Conservation (phyloP, 75 land plant genomes). For the Selaginella moellendorffii region DNA sequence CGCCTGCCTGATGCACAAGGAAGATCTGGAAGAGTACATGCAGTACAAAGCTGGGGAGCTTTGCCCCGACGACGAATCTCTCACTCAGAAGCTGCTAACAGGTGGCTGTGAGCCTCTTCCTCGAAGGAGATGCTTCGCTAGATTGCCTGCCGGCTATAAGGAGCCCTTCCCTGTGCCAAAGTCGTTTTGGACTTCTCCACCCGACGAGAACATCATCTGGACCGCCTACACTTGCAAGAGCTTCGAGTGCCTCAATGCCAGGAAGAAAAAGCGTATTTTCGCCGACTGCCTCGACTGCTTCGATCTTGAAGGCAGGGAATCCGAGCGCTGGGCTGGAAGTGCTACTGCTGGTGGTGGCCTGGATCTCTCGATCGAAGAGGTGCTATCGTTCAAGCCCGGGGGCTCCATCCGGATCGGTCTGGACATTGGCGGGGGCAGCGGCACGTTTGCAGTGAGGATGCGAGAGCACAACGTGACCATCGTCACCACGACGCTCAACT, state of each 20-base stretch:
- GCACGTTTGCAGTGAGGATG: constrained; percentile 75
- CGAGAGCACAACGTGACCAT: constrained; percentile 47
- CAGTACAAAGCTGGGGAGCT: constrained; percentile 5
- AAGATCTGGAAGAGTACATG: constrained; percentile 19
- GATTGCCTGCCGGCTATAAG: constrained; percentile 21
- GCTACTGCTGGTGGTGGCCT: constrained; percentile 21
- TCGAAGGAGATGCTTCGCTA: constrained; percentile 46
- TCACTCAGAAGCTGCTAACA: constrained; percentile 3
- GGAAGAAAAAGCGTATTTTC: constrained; percentile 20
- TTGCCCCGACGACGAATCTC: constrained; percentile 7
- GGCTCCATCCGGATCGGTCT: constrained; percentile 44
- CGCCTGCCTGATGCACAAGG: constrained; percentile 18
- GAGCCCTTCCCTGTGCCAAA: constrained; percentile 48
- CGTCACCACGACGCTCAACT: constrained; percentile 52
- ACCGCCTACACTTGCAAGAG: constrained; percentile 53
- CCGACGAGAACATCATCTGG: constrained; percentile 55
- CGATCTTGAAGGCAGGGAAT: constrained; percentile 45
- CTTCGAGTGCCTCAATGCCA: constrained; percentile 47
- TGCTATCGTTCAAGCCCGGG: constrained; percentile 40
- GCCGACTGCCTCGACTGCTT: constrained; percentile 70
- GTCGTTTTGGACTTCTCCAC: constrained; percentile 43
- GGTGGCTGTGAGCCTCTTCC: constrained; percentile 13
- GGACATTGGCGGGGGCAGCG: constrained; percentile 58
- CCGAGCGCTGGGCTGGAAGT: constrained; percentile 31
- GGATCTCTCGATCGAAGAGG: constrained; percentile 66